Evolutionary conservation across 805 yeast species (phyloP).

Genomic region (Lachancea meyersii): DNA sequence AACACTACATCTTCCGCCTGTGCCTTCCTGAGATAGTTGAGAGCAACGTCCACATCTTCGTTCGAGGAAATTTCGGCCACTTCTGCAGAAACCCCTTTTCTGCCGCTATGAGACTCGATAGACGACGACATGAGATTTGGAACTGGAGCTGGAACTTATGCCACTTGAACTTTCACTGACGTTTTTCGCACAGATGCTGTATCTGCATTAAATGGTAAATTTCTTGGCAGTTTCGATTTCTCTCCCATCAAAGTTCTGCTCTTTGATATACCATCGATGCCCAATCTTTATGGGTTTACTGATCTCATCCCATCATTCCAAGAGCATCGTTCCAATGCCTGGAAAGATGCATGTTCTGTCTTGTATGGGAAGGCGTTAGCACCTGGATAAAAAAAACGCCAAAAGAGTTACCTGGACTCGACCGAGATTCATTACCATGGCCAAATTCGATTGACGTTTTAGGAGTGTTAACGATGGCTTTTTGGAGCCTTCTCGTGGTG

Average conservation of each 20-base stretch:
- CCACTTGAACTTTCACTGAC: too few species aligned
- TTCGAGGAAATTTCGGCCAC: neutral
- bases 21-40: constrained; percentile 17
- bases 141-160: too few species aligned
- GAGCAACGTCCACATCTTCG: constrained; percentile 23
- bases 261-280: neutral
- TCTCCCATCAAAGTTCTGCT: neutral
- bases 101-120: neutral
- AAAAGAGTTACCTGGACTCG: neutral
- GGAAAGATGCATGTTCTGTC: neutral
- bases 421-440: neutral
- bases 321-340: neutral
- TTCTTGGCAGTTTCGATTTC: neutral
- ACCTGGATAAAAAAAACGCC: neutral
- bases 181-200: too few species aligned
- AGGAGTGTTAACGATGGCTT: neutral
- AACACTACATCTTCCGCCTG: constrained; percentile 15
- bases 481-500: too few species aligned
- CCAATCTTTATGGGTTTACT: neutral
- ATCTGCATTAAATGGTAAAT: too few species aligned
- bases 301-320: neutral
- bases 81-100: constrained; percentile 1
- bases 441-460: neutral
- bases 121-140: neutral
- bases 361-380: constrained; percentile 4